Evolutionary conservation across 768 basidiomycete genomes (phyloP).

Genomic region (Lactifluus volemus): DNA sequence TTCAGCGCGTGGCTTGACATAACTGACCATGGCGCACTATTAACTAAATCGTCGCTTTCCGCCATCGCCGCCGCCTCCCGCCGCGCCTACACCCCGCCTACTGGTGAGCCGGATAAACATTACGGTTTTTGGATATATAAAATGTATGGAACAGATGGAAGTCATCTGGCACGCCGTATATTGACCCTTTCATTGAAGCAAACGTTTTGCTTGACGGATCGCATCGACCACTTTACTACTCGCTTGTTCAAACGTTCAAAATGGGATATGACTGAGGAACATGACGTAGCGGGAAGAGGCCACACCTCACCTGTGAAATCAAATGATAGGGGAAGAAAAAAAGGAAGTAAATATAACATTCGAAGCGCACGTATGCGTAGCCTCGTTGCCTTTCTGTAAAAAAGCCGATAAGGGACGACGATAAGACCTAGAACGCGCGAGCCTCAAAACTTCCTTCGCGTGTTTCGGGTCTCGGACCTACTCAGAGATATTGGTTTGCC

Average conservation of each 20-base stretch:
- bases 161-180: background rate
- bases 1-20: slow-evolving; percentile 15
- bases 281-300: slow-evolving; percentile 9
- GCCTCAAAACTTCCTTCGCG: background rate
- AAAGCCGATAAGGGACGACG: background rate
- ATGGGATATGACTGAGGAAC: background rate
- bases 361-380: slow-evolving; percentile 6
- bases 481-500: background rate
- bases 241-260: background rate
- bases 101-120: background rate
- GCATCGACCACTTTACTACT: background rate
- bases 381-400: background rate
- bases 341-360: too few species aligned
- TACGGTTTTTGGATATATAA: background rate
- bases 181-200: background rate
- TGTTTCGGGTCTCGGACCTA: background rate
- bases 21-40: background rate
- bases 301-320: background rate
- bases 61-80: background rate
- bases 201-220: background rate
- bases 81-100: background rate
- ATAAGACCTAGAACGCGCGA: background rate
- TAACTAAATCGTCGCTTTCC: background rate
- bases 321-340: background rate
- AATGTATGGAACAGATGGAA: background rate